phyloP scores from a whole-genome alignment of 257 asterid species.

The Petunia secreta region DNA sequence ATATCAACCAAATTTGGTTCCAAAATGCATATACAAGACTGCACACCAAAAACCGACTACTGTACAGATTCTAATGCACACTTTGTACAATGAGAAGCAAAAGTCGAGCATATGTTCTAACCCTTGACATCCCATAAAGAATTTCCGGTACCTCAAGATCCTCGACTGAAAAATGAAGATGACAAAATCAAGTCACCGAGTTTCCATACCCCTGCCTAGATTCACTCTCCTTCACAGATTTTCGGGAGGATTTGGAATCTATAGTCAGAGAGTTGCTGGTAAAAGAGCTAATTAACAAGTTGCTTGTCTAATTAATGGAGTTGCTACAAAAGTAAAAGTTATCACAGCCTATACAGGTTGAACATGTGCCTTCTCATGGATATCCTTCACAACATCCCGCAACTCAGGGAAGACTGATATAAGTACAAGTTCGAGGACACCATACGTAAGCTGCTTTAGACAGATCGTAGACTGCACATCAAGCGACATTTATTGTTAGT shows the following conservation, averaged over 20 bases:
- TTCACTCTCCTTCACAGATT: background rate
- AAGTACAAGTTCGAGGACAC: slow-evolving; percentile 81
- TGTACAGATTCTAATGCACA: slow-evolving; percentile 45
- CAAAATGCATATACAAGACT: slow-evolving; percentile 23
- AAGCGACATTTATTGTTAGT: background rate
- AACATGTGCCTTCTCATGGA: slow-evolving; percentile 57
- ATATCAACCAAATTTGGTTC: background rate
- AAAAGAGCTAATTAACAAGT: slow-evolving; percentile 3
- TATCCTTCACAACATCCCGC: slow-evolving; percentile 68
- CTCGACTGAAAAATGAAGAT: background rate
- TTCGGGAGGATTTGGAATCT: background rate
- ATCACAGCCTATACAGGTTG: slow-evolving; percentile 40
- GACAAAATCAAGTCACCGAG: slow-evolving; percentile 4
- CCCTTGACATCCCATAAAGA: slow-evolving; percentile 20
- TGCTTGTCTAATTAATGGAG: background rate
- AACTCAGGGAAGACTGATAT: slow-evolving; percentile 82
- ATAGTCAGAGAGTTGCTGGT: background rate
- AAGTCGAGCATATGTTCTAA: slow-evolving; percentile 16
- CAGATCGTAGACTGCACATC: slow-evolving; percentile 82
- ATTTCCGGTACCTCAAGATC: background rate
- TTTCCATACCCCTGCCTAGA: background rate
- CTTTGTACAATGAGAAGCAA: slow-evolving; percentile 42
- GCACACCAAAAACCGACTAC: slow-evolving; percentile 25
- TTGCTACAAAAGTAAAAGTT: background rate
- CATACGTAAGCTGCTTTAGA: slow-evolving; percentile 94